Evolutionary conservation across 2,329 filamentous ascomycete genomes (phyloP), one percentile per base, ranked within the genome.

Genomic region (Xylariaceae sp.): DNA sequence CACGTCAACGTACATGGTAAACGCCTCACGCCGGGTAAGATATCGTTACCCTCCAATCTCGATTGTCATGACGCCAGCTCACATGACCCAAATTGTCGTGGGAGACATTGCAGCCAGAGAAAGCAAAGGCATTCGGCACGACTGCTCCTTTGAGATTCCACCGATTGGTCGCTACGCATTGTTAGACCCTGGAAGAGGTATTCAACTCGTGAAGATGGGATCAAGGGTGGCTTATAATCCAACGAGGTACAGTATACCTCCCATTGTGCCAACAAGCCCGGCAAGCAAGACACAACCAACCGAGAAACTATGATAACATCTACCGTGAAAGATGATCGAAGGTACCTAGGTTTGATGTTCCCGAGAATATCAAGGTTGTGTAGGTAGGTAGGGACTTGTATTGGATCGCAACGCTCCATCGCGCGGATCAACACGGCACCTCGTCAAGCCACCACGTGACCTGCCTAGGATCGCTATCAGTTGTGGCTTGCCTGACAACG

Each of bases 21-120:
- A 50, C 15, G 47, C 47, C 11, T 30, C 23, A 15, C n/a, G 15
- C 47, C 15, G 9, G 23, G 8, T 50, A 13, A n/a, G 42, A 45
- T 45, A n/a, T n/a, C 42, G 10, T 45, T 45, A 45, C 42, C 11
- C 42, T 45, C 42, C 42, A 45, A 42, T 49, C 35, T 30, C 18
- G 42, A 42, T 48, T 51, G 50, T 23, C 30, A 51, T 53, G 54
- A 52, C 45, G 37, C 57, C 56, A 55, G 56, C 58, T 68, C 66
- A 69, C 66, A 68, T 69, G 64, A 68, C 55, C 34, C 39, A 49
- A 17, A 6, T 56, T 52, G 13, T 55, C 42, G 64, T 58, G 60
- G 60, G 56, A 66, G 62, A 55, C 58, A 62, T 61, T 47, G 45
- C 62, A 62, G 55, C 58, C 60, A 18, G 50, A 45, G 42, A 45